These are phyloP conservation scores for Hericium rajendrae DNA, from an alignment of 768 basidiomycete genomes.

Conservation along the genomic window DNA sequence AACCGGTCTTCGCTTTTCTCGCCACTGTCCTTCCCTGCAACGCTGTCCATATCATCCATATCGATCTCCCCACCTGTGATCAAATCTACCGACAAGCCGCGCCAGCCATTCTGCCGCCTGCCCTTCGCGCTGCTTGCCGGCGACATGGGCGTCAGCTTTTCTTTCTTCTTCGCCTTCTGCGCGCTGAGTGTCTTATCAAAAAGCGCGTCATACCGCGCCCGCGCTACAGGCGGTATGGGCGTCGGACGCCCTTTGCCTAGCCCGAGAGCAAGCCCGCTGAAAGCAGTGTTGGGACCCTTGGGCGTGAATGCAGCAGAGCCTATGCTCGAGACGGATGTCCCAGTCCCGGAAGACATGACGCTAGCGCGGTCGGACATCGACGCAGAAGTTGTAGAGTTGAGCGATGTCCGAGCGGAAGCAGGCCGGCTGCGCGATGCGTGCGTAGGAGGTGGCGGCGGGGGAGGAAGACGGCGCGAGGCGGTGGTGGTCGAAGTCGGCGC, in stretches of 20 bases:
- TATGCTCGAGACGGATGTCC: conserved; percentile 40
- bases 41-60: neutral
- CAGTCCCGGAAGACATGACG: conserved; percentile 35
- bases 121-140: conserved; percentile 27
- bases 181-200: conserved; percentile 16
- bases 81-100: conserved; percentile 55
- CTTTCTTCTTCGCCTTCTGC: conserved; percentile 13
- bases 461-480: conserved; percentile 21
- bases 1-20: conserved; percentile 27
- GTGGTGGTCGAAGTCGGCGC: conserved; percentile 36
- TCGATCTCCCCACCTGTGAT: conserved; percentile 30
- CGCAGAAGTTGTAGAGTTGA: neutral
- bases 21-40: neutral
- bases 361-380: neutral
- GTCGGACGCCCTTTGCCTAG: neutral
- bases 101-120: conserved; percentile 56
- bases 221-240: conserved; percentile 15
- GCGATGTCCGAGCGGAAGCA: neutral
- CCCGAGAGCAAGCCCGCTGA: neutral
- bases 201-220: conserved; percentile 21
- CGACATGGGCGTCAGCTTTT: neutral
- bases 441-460: neutral
- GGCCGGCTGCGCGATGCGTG: neutral
- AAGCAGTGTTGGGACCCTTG: neutral
- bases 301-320: conserved; percentile 18